phyloP scores from a whole-genome alignment of 169 alveolate genomes.

The Plasmodium blacklocki region DNA sequence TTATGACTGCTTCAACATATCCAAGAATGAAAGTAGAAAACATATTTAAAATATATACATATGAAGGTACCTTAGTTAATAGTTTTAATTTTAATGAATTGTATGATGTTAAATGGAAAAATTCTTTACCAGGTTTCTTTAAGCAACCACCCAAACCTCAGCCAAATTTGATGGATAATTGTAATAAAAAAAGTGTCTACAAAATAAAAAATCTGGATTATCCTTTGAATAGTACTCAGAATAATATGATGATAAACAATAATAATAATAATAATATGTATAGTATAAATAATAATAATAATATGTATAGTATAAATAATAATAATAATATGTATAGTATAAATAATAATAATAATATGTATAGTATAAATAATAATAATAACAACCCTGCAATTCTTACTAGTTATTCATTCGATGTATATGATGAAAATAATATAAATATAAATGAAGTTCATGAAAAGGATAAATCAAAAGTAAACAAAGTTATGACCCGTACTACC shows the following conservation, averaged over 20 bases:
- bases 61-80: conserved; percentile 81
- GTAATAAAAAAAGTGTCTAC: conserved; percentile 38
- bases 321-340: neutral
- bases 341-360: neutral
- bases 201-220: conserved; percentile 13
- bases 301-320: neutral
- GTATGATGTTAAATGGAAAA: conserved; percentile 65
- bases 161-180: conserved; percentile 21
- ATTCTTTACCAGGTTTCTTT: conserved; percentile 11
- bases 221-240: neutral
- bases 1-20: conserved; percentile 85
- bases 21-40: conserved; percentile 89
- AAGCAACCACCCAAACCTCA: conserved; percentile 42
- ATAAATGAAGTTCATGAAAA: neutral
- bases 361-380: neutral
- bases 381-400: neutral
- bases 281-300: neutral
- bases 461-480: conserved; percentile 1
- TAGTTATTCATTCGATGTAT: neutral
- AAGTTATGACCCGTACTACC: neutral
- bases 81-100: conserved; percentile 42
- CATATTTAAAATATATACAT: conserved; percentile 80
- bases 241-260: neutral
- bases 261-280: neutral
- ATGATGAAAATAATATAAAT: conserved; percentile 5